Evolutionary conservation across 192 early-diverging fungal species (phyloP), one percentile per base, ranked within the genome.

Genomic region (Allomyces arbusculus): DNA sequence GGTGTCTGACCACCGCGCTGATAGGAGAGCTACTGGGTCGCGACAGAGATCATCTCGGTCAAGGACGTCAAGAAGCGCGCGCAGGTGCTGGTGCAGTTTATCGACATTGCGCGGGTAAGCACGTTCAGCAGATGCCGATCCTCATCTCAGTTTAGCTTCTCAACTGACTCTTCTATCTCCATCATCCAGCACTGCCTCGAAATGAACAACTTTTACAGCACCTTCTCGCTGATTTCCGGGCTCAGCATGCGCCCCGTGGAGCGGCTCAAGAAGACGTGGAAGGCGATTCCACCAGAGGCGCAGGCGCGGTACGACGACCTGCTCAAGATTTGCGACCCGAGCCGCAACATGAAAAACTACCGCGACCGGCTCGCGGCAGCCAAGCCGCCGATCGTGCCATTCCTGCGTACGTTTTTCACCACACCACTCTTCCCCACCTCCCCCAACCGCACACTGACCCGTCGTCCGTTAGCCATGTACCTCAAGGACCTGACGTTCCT

Each of bases 401-500:
- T 83, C 65, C 70, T 84, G 64, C 80, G 81, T 84, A 74, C 62
- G 28, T n/a, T 23, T n/a, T 24, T 1, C 23, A 11, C 23, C 61
- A 0, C 10, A 8, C 7, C 33, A 3, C 3, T 28, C 26, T 40
- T 7, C 33, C 7, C 33, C 33, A 3, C 33, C 7, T 40, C 7
- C 33, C 7, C 0, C 0, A 3, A 3, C 33, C 33, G 7, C 33
- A 8, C 61, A 44, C 20, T 14, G 40, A 65, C 66, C n/a, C n/a
- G n/a, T n/a, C n/a, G n/a, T n/a, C n/a, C n/a, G n/a, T n/a, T n/a
- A 84, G 81, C 82, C 23, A 77, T 83, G 9, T 83, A 81, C 67
- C 67, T 84, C 23, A 83, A 84, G 66, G 82, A 84, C 63, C 64
- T 83, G 25, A 83, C 75, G 2, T 84, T 84, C 70, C 78, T 83